phyloP scores from a whole-genome alignment of 1,139 yeast species.

The Pneumocystis oryctolagi region DNA sequence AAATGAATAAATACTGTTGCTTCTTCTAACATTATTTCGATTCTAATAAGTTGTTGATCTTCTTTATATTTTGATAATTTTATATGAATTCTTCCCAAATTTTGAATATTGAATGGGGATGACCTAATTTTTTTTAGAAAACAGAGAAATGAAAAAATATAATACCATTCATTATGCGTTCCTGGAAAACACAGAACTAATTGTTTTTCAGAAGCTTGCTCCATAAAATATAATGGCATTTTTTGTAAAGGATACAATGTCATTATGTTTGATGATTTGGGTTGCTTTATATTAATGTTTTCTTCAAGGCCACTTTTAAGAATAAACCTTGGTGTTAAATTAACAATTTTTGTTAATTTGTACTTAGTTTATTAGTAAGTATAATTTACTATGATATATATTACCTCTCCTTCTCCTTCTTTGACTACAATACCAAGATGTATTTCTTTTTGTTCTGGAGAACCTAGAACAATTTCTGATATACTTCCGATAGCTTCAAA shows the following conservation, averaged over 20 bases:
- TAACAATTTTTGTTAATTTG: conserved; percentile 59
- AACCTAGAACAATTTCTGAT: conserved; percentile 45
- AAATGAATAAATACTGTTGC: conserved; percentile 70
- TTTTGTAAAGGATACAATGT: conserved; percentile 30
- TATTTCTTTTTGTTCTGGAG: conserved; percentile 48
- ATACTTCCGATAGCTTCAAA: conserved; percentile 85
- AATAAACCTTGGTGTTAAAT: conserved; percentile 70
- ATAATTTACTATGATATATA: conserved; percentile 7
- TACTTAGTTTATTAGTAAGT: conserved; percentile 28
- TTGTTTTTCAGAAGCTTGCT: conserved; percentile 36
- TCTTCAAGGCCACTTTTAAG: conserved; percentile 47
- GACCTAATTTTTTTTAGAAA: conserved; percentile 28
- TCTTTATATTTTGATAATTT: conserved; percentile 48
- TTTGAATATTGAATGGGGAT: conserved; percentile 70
- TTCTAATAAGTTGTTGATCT: conserved; percentile 56
- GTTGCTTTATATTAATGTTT: conserved; percentile 50
- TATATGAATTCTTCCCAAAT: conserved; percentile 66
- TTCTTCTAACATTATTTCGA: conserved; percentile 60
- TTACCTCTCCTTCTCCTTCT: conserved; percentile 65
- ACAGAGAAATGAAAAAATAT: neutral
- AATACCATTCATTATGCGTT: conserved; percentile 43
- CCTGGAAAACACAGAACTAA: conserved; percentile 46
- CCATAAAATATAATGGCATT: conserved; percentile 52
- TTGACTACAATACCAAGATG: conserved; percentile 59
- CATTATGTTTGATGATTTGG: conserved; percentile 22